Evolutionary conservation across 495 filamentous ascomycete genomes (phyloP).

Genomic region (Aspergillus mulundensis): DNA sequence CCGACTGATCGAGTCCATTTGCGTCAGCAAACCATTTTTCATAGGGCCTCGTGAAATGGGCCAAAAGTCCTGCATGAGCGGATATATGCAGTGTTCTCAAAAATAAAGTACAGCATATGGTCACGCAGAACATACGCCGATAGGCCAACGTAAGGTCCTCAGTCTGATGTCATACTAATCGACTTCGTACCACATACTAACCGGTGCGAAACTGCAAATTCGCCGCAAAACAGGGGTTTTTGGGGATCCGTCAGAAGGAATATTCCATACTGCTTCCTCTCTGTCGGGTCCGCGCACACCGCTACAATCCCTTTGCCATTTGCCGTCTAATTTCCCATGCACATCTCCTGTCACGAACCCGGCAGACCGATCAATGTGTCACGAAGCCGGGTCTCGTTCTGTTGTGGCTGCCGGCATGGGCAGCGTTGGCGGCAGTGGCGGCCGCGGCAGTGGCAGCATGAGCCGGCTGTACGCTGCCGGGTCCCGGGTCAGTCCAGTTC

Average conservation of each 20-base stretch:
- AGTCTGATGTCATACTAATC: constrained; percentile 1
- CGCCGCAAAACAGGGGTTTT: background rate
- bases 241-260: background rate
- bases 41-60: background rate
- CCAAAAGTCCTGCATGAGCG: background rate
- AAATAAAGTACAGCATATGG: constrained; percentile 3
- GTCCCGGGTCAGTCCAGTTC: background rate
- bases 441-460: background rate
- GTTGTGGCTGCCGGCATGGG: background rate
- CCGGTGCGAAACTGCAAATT: background rate
- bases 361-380: constrained; percentile 2
- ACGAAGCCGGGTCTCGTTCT: background rate
- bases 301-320: constrained; percentile 11
- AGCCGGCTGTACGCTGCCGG: constrained; percentile 5
- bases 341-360: constrained; percentile 3
- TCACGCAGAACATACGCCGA: background rate
- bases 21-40: background rate
- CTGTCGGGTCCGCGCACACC: constrained; percentile 19
- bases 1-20: background rate
- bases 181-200: background rate
- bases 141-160: background rate
- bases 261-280: constrained; percentile 4
- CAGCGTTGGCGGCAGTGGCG: too few species aligned
- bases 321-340: constrained; percentile 1
- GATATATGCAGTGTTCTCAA: background rate